Base-by-base conservation (phyloP, 768 basidiomycete species). In the Suillus brevipes region DNA sequence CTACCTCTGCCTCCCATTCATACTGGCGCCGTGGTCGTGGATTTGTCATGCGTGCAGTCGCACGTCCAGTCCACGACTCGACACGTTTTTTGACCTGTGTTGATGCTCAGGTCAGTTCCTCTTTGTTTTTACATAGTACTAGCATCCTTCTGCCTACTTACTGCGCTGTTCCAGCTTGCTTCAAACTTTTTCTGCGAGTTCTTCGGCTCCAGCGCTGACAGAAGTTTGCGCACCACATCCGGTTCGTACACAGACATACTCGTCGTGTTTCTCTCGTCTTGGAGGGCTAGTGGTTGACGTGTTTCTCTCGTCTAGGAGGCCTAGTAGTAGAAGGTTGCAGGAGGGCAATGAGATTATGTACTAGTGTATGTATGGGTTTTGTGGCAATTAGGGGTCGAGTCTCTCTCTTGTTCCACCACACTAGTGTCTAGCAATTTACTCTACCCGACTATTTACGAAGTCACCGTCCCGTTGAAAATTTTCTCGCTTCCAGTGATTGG, bases 1-100 rank as follows among this genome's bases (percentile, higher is more conserved):
- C n/a, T n/a, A n/a, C n/a, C n/a, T n/a, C 37, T 2, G 71, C 69
- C 49, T 64, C 73, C 66, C 68, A 73, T 40, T 67, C 62, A n/a
- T 70, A 67, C n/a, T n/a, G n/a, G n/a, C n/a, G n/a, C n/a, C n/a
- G n/a, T n/a, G n/a, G n/a, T n/a, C n/a, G n/a, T n/a, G n/a, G n/a
- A n/a, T n/a, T n/a, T n/a, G n/a, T n/a, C n/a, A n/a, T n/a, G n/a
- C n/a, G n/a, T n/a, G n/a, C n/a, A n/a, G n/a, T n/a, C n/a, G n/a
- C n/a, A n/a, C n/a, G n/a, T n/a, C n/a, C n/a, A n/a, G n/a, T n/a
- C n/a, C n/a, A n/a, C n/a, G n/a, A n/a, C n/a, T n/a, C n/a, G n/a
- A n/a, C n/a, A n/a, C n/a, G n/a, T n/a, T 14, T 40, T 40, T 38
- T 38, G 37, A 38, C 37, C 37, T 38, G 37, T 38, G 10, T 12